Evolutionary conservation across 192 early-diverging fungal genomes (phyloP).

Genomic region (Allomyces javanicus): DNA sequence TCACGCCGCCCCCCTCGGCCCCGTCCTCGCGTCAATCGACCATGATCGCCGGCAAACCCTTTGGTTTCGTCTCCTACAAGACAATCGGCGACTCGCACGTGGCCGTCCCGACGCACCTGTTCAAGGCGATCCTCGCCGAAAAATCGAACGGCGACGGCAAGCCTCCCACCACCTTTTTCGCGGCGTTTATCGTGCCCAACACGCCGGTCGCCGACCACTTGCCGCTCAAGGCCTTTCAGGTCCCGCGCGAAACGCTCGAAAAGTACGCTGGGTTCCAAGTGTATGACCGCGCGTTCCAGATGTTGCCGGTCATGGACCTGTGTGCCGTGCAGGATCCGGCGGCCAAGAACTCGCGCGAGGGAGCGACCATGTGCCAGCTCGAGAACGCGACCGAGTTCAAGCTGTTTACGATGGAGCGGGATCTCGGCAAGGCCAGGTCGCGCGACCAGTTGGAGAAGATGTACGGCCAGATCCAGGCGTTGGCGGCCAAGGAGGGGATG

Average conservation of each 20-base stretch:
- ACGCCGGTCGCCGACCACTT: constrained; percentile 36
- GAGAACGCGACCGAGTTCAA: not conserved
- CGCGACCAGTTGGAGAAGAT: not conserved
- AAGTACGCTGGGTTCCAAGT: constrained; percentile 46
- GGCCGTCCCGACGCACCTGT: constrained; percentile 85
- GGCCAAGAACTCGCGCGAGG: not conserved
- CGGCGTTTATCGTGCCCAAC: constrained; percentile 76
- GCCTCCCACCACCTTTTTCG: constrained; percentile 21
- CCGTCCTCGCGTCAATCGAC: not conserved
- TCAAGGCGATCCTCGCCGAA: constrained; percentile 64
- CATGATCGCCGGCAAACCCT: not conserved
- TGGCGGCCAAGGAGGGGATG: not conserved
- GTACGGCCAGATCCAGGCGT: not conserved
- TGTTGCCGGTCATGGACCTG: not conserved
- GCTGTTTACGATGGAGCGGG: not conserved
- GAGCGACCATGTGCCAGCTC: not conserved
- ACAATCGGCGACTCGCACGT: constrained; percentile 70
- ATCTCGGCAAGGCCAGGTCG: not conserved
- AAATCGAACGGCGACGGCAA: constrained; percentile 20
- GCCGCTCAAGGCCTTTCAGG: constrained; percentile 43
- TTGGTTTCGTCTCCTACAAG: constrained; percentile 56
- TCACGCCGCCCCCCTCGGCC: not conserved
- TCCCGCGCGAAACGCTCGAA: constrained; percentile 56
- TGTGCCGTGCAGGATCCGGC: not conserved
- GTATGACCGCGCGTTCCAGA: constrained; percentile 21